Conservation (phyloP, 352 stramenopile genomes). For the Pythium brassicae region DNA sequence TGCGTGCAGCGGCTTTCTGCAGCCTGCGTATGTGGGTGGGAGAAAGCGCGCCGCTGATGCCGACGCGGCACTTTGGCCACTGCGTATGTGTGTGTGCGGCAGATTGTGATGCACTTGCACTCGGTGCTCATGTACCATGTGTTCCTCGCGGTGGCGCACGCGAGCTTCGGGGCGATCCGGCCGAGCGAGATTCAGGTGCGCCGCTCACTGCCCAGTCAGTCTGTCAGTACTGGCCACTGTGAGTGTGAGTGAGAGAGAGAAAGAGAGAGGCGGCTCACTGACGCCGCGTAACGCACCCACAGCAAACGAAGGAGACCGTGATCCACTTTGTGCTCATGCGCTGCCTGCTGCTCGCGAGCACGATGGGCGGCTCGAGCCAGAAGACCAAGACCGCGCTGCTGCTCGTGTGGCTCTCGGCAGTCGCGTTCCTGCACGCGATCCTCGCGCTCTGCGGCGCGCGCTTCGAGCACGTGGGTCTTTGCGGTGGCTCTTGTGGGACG, state of each 20-base stretch:
- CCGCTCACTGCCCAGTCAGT: too few species aligned
- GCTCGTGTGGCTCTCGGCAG: slow-evolving; percentile 58
- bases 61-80: too few species aligned
- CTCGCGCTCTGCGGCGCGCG: slow-evolving; percentile 52
- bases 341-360: slow-evolving; percentile 66
- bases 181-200: slow-evolving; percentile 49
- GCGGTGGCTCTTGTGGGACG: too few species aligned
- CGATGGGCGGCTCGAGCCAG: slow-evolving; percentile 34
- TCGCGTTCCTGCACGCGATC: slow-evolving; percentile 59
- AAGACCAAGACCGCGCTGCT: slow-evolving; percentile 41
- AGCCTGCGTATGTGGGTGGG: too few species aligned
- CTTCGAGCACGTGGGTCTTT: slow-evolving; percentile 48
- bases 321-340: slow-evolving; percentile 75
- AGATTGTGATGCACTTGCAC: slow-evolving; percentile 74
- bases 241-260: too few species aligned
- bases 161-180: slow-evolving; percentile 42
- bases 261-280: too few species aligned
- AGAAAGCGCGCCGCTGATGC: too few species aligned
- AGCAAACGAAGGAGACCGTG: slow-evolving; percentile 80
- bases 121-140: slow-evolving; percentile 62
- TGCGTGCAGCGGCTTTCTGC: slow-evolving; percentile 16
- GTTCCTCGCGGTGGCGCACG: slow-evolving; percentile 45
- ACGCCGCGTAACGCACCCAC: too few species aligned
- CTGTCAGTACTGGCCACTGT: too few species aligned
- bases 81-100: slow-evolving; percentile 1